Conservation (phyloP, 768 basidiomycete genomes). For the Mycena venus region DNA sequence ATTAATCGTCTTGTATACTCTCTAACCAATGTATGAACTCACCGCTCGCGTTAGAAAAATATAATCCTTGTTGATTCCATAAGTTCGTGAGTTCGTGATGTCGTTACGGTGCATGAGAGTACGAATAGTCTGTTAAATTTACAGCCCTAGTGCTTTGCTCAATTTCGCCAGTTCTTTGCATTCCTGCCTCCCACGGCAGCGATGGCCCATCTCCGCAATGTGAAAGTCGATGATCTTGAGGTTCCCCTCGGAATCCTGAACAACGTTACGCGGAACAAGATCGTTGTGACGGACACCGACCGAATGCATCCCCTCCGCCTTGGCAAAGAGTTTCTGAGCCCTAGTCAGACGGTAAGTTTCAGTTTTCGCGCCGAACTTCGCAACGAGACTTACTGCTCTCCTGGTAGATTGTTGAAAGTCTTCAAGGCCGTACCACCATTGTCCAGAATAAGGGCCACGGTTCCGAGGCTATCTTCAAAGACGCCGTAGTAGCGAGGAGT, state of each 20-base stretch:
- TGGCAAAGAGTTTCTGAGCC: constrained; percentile 10
- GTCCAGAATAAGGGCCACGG: constrained; percentile 19
- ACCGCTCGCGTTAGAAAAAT: no score
- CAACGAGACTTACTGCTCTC: constrained; percentile 1
- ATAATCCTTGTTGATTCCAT: not conserved
- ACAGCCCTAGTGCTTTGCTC: not conserved
- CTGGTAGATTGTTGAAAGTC: not conserved
- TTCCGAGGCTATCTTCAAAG: constrained; percentile 8
- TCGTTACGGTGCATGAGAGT: not conserved
- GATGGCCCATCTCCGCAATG: constrained; percentile 5
- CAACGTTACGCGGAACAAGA: constrained; percentile 17
- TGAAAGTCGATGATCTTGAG: constrained; percentile 30
- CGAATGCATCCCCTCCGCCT: constrained; percentile 18
- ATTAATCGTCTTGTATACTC: not conserved
- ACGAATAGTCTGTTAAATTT: not conserved
- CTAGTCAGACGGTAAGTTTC: not conserved
- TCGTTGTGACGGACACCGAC: constrained; percentile 20
- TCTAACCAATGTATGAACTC: not conserved
- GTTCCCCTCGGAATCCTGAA: constrained; percentile 11
- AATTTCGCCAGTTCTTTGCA: constrained; percentile 21
- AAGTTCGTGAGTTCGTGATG: not conserved
- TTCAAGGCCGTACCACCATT: constrained; percentile 9
- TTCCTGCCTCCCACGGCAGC: constrained; percentile 12
- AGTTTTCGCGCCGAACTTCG: not conserved
- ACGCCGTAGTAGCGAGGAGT: constrained; percentile 15